Evolutionary conservation across 2,329 filamentous ascomycete species (phyloP).

Genomic region (Claviceps paspali): DNA sequence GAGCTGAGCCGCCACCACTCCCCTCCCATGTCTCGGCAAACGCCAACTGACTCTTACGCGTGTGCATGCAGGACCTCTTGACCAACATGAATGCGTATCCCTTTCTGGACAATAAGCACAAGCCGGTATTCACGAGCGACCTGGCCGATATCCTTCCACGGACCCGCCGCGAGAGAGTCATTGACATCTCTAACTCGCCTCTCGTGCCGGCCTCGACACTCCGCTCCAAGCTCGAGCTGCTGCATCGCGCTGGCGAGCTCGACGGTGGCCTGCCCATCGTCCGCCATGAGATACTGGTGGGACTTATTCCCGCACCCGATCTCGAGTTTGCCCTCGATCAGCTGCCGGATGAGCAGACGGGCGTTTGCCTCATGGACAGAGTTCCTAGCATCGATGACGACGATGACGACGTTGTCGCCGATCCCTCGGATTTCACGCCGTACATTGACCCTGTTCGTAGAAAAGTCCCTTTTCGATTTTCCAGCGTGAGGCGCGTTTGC

Average conservation of each 20-base stretch:
- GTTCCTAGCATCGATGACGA: slow-evolving; percentile 48
- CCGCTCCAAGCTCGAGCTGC: slow-evolving; percentile 62
- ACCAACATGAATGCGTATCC: slow-evolving; percentile 97
- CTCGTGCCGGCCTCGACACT: slow-evolving; percentile 63
- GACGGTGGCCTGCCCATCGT: slow-evolving; percentile 86
- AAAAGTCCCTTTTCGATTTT: too few relatives aligned
- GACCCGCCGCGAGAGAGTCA: slow-evolving; percentile 58
- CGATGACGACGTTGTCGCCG: slow-evolving; percentile 37
- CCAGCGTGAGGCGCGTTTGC: too few relatives aligned
- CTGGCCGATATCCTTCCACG: slow-evolving; percentile 75
- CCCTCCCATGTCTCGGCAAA: too few relatives aligned
- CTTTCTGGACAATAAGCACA: slow-evolving; percentile 91
- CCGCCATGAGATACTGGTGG: slow-evolving; percentile 63
- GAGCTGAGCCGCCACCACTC: slow-evolving; percentile 20
- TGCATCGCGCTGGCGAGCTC: slow-evolving; percentile 76
- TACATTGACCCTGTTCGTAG: slow-evolving; percentile 70
- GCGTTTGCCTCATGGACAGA: slow-evolving; percentile 68
- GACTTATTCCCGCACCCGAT: slow-evolving; percentile 84
- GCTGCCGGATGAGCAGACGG: slow-evolving; percentile 57
- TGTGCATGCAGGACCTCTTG: slow-evolving; percentile 62
- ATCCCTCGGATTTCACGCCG: slow-evolving; percentile 73
- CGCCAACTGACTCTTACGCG: slow-evolving; percentile 7
- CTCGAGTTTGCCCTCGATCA: slow-evolving; percentile 85
- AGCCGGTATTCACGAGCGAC: slow-evolving; percentile 78
- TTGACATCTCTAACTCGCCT: slow-evolving; percentile 76